phyloP scores from a whole-genome alignment of 169 alveolate species.

The Cryptosporidium sp. region DNA sequence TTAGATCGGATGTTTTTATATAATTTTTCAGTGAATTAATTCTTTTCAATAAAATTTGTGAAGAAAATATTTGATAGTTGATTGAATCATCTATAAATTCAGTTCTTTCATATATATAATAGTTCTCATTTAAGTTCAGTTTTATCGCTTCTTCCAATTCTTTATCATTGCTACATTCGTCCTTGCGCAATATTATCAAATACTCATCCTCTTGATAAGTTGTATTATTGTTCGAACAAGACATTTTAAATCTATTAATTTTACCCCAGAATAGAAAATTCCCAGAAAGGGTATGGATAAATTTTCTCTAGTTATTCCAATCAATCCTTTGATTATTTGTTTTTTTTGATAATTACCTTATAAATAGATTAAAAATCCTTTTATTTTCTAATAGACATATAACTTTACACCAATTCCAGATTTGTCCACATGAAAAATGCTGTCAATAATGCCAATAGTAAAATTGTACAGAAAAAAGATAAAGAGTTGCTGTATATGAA shows the following conservation, averaged over 20 bases:
- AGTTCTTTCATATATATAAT: constrained; percentile 26
- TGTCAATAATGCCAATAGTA: neutral
- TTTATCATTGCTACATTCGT: constrained; percentile 16
- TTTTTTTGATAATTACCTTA: neutral
- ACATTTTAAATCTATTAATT: constrained; percentile 1
- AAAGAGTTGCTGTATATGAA: neutral
- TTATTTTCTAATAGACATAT: constrained; percentile 42
- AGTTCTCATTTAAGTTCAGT: neutral
- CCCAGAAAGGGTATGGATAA: neutral
- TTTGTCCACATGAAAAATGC: constrained; percentile 64
- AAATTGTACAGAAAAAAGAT: neutral
- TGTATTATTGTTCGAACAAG: neutral
- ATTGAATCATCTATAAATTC: constrained; percentile 28
- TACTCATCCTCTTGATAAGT: constrained; percentile 50
- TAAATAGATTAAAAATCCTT: neutral
- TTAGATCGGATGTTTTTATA: neutral
- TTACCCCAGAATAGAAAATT: constrained; percentile 3
- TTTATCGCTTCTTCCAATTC: constrained; percentile 1
- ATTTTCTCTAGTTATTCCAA: neutral
- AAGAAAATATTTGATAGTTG: neutral
- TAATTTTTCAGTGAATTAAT: neutral
- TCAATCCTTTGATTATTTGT: neutral
- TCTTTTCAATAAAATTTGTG: constrained; percentile 1
- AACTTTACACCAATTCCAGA: constrained; percentile 51
- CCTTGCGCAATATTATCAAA: constrained; percentile 32